phyloP scores from a whole-genome alignment of 441 rosid species.

The Hypseocharis bilobata region DNA sequence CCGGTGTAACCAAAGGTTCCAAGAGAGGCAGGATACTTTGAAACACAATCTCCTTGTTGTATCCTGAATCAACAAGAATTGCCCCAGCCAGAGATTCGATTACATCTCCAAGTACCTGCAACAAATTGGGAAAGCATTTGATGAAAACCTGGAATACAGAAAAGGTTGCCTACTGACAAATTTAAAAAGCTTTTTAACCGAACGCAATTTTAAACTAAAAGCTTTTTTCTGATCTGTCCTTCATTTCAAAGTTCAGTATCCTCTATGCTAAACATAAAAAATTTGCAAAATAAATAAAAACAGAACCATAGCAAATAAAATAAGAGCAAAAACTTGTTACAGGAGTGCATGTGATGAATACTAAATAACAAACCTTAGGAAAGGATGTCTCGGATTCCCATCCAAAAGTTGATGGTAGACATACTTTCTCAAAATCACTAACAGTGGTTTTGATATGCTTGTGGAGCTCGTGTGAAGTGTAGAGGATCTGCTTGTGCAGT shows the following conservation, averaged over 20 bases:
- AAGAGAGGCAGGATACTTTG: conserved; percentile 54
- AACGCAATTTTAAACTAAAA: too few species aligned
- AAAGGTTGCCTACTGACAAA: too few species aligned
- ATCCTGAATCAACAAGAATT: conserved; percentile 67
- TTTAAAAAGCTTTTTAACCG: too few species aligned
- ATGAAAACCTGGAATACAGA: background rate
- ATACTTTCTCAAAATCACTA: conserved; percentile 24
- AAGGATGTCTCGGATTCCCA: conserved; percentile 66
- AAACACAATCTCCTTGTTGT: conserved; percentile 48
- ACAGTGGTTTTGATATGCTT: conserved; percentile 38
- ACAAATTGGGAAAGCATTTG: background rate
- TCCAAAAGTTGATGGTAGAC: conserved; percentile 44
- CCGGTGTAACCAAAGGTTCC: conserved; percentile 64
- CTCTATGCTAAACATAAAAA: too few species aligned
- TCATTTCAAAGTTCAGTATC: too few species aligned
- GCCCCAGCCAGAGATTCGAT: conserved; percentile 87
- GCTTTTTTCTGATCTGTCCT: too few species aligned
- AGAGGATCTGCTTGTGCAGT: conserved; percentile 57
- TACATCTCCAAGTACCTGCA: conserved; percentile 83
- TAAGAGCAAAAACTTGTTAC: too few species aligned
- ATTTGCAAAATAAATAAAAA: too few species aligned
- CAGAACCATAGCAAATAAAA: too few species aligned
- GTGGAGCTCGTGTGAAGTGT: conserved; percentile 58
- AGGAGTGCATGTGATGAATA: background rate
- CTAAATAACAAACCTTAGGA: conserved; percentile 57